phyloP scores from a whole-genome alignment of 345 rosid genomes.

The Gossypioides kirkii region DNA sequence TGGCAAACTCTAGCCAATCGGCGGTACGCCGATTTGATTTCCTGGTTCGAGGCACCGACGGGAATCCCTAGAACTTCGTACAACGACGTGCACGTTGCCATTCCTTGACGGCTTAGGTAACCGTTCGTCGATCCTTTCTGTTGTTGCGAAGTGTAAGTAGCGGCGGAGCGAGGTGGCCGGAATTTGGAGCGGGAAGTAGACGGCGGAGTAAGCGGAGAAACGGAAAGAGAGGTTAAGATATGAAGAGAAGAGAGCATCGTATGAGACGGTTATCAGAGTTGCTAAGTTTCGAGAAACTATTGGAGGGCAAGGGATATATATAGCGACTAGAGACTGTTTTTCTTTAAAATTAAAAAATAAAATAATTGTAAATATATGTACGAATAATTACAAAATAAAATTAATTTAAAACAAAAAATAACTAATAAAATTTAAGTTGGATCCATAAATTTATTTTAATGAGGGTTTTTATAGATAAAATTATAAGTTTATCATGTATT shows the following conservation, averaged over 20 bases:
- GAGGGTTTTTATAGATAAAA: too few relatives aligned
- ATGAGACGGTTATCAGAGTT: neutral
- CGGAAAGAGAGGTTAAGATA: slow-evolving; percentile 19
- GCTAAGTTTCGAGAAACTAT: neutral
- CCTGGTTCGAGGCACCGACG: slow-evolving; percentile 50
- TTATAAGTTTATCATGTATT: too few relatives aligned
- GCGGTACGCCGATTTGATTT: slow-evolving; percentile 86
- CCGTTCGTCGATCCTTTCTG: slow-evolving; percentile 11
- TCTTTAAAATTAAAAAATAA: too few relatives aligned
- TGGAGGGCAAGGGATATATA: neutral
- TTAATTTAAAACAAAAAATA: too few relatives aligned
- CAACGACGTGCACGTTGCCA: slow-evolving; percentile 38
- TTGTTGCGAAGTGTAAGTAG: slow-evolving; percentile 18
- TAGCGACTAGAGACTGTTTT: neutral
- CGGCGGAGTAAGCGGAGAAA: slow-evolving; percentile 16
- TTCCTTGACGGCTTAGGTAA: slow-evolving; percentile 26
- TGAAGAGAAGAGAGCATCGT: slow-evolving; percentile 33
- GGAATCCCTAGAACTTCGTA: slow-evolving; percentile 70
- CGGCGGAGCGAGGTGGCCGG: slow-evolving; percentile 16
- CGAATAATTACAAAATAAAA: too few relatives aligned
- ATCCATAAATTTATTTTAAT: too few relatives aligned
- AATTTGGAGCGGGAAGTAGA: slow-evolving; percentile 11
- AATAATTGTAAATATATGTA: too few relatives aligned
- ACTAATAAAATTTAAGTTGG: too few relatives aligned
- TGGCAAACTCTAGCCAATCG: slow-evolving; percentile 65